Conservation (phyloP, 2,329 filamentous ascomycete species). For the Alternaria metachromatica region DNA sequence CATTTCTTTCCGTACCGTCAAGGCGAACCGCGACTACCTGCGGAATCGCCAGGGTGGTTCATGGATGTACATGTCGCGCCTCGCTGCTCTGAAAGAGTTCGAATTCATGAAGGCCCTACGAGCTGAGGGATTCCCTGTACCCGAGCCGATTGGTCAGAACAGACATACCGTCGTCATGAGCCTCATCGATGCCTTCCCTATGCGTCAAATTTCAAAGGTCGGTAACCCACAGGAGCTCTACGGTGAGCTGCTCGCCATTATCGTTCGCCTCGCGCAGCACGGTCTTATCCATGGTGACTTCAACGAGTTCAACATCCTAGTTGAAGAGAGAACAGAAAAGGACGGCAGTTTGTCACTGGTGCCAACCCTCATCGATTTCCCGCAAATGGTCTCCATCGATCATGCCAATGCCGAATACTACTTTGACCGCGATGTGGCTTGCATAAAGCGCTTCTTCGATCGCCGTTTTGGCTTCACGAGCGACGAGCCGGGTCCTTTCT, state of each 20-base stretch:
- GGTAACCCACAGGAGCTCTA: conserved; percentile 87
- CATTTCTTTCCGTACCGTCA: conserved; percentile 96
- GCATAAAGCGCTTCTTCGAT: conserved; percentile 93
- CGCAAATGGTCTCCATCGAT: conserved; percentile 96
- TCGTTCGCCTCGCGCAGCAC: conserved; percentile 81
- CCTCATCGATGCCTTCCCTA: conserved; percentile 87
- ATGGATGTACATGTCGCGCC: conserved; percentile 97
- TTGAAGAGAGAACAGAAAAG: conserved; percentile 70
- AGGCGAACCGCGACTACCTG: conserved; percentile 94
- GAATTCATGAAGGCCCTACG: conserved; percentile 89
- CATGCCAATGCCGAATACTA: conserved; percentile 95
- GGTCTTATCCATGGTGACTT: conserved; percentile 97
- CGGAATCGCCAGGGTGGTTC: conserved; percentile 79
- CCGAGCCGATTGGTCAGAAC: conserved; percentile 85
- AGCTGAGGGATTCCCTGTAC: conserved; percentile 87
- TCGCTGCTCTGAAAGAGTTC: conserved; percentile 93
- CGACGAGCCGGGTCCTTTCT: conserved; percentile 83
- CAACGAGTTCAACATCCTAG: conserved; percentile 98
- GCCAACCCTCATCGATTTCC: conserved; percentile 94
- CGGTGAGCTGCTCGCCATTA: conserved; percentile 85
- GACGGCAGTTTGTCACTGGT: conserved; percentile 62
- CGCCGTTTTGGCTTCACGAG: conserved; percentile 86
- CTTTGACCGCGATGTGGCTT: conserved; percentile 94
- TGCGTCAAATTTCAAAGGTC: conserved; percentile 85
- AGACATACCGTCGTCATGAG: conserved; percentile 97